These are phyloP conservation scores for Rhododendron kiyosumense DNA, from an alignment of 148 eudicot genomes.

Conservation along the genomic window DNA sequence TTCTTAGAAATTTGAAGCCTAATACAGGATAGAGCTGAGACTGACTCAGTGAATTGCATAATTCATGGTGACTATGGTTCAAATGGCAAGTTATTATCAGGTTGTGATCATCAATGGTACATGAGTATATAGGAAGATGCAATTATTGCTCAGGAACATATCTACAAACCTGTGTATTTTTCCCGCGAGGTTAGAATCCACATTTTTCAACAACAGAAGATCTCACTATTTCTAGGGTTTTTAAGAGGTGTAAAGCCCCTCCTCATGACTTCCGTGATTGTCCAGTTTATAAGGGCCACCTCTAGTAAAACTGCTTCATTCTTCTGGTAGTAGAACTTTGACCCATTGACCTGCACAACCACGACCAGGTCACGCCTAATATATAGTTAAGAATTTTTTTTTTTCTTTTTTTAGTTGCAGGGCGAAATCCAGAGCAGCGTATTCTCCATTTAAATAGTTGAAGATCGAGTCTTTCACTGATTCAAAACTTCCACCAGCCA, in stretches of 20 bases:
- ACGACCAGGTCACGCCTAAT: neutral
- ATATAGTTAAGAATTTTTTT: neutral
- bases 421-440: neutral
- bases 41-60: neutral
- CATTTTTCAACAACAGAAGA: conserved; percentile 89
- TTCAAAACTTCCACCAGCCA: neutral
- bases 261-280: conserved; percentile 64
- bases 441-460: neutral
- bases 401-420: neutral
- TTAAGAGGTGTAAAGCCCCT: conserved; percentile 81
- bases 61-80: neutral
- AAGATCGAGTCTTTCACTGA: neutral
- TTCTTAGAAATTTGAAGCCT: neutral
- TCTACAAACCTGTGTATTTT: conserved; percentile 55
- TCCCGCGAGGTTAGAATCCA: conserved; percentile 94
- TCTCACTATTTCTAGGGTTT: conserved; percentile 81
- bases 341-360: conserved; percentile 66
- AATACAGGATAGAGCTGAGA: neutral
- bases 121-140: neutral
- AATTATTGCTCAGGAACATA: neutral
- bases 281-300: conserved; percentile 83
- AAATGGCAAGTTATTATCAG: neutral
- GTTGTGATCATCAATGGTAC: no score
- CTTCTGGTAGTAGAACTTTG: conserved; percentile 88
- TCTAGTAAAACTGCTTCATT: conserved; percentile 90